A percentile compares a stretch with the other conserved stretches of the same genome.
phyloP scores from a whole-genome alignment of 1,284 basidiomycete genomes.

The Phylloboletellus chloephorus region DNA sequence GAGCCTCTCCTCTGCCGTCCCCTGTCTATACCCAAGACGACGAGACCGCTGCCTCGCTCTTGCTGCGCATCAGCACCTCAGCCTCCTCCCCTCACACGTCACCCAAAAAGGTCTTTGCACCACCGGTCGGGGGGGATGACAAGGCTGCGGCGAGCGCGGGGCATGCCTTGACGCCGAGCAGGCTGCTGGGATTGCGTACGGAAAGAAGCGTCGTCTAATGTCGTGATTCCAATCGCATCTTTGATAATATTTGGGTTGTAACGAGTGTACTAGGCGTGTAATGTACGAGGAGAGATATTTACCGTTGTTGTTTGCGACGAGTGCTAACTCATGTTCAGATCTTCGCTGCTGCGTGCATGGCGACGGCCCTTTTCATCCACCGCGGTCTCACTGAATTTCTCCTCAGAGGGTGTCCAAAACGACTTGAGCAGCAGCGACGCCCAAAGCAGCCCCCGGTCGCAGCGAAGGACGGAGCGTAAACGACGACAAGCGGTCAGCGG shows the following conservation, averaged over 20 bases:
- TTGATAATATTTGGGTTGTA: too few relatives aligned
- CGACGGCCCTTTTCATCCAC: slow-evolving; percentile 3
- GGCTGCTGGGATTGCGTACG: slow-evolving; percentile 26
- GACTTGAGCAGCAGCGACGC: slow-evolving; percentile 8
- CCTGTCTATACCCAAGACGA: slow-evolving; percentile 59
- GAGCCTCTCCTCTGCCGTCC: slow-evolving; percentile 30
- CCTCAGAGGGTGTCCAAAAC: background rate
- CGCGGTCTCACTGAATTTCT: too few relatives aligned
- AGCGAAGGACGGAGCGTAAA: slow-evolving; percentile 69
- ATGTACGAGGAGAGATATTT: slow-evolving; percentile 14
- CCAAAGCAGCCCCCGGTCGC: slow-evolving; percentile 29
- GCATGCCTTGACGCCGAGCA: slow-evolving; percentile 32
- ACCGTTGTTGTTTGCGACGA: slow-evolving; percentile 12
- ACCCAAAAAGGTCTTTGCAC: background rate
- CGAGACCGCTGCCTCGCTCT: slow-evolving; percentile 59
- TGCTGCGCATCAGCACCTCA: slow-evolving; percentile 58
- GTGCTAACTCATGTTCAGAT: slow-evolving; percentile 13
- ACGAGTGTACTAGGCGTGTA: too few relatives aligned
- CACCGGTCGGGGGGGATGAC: background rate
- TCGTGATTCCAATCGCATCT: too few relatives aligned
- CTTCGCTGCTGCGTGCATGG: background rate
- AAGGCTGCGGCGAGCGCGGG: background rate
- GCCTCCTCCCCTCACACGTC: slow-evolving; percentile 20
- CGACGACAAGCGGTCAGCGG: slow-evolving; percentile 58
- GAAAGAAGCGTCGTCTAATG: too few relatives aligned